Base-by-base conservation (phyloP, 495 filamentous ascomycete genomes). In the Durotheca rogersii region DNA sequence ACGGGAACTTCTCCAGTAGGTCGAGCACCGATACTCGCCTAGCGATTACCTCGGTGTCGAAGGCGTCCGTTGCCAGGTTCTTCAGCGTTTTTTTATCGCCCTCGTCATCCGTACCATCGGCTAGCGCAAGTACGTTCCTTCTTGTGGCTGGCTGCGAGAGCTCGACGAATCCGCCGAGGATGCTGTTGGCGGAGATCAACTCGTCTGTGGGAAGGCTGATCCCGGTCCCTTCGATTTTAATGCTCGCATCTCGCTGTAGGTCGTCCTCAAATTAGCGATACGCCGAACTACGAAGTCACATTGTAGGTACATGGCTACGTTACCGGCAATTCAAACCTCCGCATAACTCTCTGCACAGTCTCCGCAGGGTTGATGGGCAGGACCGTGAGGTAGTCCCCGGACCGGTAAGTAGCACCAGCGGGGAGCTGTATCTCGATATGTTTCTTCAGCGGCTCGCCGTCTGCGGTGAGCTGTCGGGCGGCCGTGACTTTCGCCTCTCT, bases 301-400 rank as follows among this genome's bases (percentile, higher is more conserved):
- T n/a, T n/a, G n/a, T n/a, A n/a, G n/a, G n/a, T n/a, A n/a, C n/a
- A n/a, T n/a, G n/a, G n/a, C n/a, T n/a, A n/a, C n/a, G n/a, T n/a
- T n/a, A n/a, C n/a, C n/a, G n/a, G n/a, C n/a, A n/a, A n/a, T n/a
- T n/a, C n/a, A n/a, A 77, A 77, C 17, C 60, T 66, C 11, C 71
- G 65, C 69, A 77, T 70, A 9, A 62, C 73, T 12, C 82, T 71
- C 17, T 71, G 67, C 20, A 89, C 75, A 10, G 67, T 81, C 23
- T 75, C 68, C 45, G 69, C 70, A 3, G 82, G 80, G 59, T 90
- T 90, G 11, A 87, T 69, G 0, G 88, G 87, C 1, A 89, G 68
- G 9, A 90, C 74, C 1, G 86, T 83, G 0, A 92, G 77, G 59
- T 92, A 90, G 56, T 92, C 88, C 30, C 88, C 87, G 12, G 82